A percentile compares a stretch with the other conserved stretches of the same genome.
These are phyloP conservation scores for Grosmannia serpens DNA, from an alignment of 2,329 filamentous ascomycete genomes.

Conservation along the genomic window DNA sequence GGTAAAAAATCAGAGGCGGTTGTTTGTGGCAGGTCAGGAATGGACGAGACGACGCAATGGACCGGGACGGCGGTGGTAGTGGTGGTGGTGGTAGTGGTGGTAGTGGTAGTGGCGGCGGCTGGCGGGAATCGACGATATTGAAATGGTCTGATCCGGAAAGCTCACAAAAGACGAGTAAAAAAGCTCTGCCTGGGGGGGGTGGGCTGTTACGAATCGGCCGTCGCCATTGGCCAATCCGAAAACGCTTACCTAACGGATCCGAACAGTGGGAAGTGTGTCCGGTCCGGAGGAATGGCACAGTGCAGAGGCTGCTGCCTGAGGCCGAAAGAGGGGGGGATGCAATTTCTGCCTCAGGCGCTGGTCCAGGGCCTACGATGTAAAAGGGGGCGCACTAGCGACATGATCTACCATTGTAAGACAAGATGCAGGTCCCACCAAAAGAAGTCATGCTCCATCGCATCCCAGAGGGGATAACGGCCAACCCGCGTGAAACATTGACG, in stretches of 20 bases:
- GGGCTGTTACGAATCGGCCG: constrained; percentile 6
- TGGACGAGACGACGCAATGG: constrained; percentile 1
- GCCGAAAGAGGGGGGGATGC: not conserved
- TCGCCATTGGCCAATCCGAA: not conserved
- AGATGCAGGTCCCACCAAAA: not conserved
- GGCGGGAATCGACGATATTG: not conserved
- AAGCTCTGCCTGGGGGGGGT: constrained; percentile 8
- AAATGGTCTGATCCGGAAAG: constrained; percentile 10
- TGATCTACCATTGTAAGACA: not conserved
- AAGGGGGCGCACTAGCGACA: not conserved
- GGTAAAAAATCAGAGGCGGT: not conserved
- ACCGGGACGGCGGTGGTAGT: not conserved
- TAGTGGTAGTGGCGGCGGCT: not conserved
- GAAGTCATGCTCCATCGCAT: not conserved
- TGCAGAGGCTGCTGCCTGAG: not conserved
- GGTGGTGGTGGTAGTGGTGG: too few species aligned
- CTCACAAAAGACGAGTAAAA: constrained; percentile 6
- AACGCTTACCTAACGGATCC: not conserved
- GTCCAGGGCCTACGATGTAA: not conserved
- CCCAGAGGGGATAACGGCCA: not conserved
- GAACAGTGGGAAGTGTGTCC: not conserved
- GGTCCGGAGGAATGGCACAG: not conserved
- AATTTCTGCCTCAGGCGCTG: not conserved
- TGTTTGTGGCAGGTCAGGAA: not conserved
- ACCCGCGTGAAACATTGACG: not conserved